Conservation (phyloP, 306 rosid genomes). For the Canavalia ensiformis region DNA sequence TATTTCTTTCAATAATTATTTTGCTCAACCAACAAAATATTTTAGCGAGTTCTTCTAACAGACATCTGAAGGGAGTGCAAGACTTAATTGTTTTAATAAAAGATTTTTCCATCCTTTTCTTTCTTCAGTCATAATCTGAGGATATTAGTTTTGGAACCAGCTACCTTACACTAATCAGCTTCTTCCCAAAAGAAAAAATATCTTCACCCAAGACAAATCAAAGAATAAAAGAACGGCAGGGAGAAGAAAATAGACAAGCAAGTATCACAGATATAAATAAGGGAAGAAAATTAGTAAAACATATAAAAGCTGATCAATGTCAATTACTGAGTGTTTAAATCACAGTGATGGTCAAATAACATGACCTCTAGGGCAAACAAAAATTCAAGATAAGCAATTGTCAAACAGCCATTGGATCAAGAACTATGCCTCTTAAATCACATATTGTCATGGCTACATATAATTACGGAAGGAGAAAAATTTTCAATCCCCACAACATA, state of each 20-base stretch:
- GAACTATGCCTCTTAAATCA: conserved; percentile 1
- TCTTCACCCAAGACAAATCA: neutral
- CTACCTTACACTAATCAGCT: neutral
- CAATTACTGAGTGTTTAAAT: conserved; percentile 12
- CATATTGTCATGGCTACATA: conserved; percentile 2
- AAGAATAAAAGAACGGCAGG: neutral
- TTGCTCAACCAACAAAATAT: conserved; percentile 29
- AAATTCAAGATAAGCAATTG: neutral
- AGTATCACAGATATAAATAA: neutral
- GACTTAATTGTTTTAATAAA: neutral
- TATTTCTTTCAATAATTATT: neutral
- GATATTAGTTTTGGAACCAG: neutral
- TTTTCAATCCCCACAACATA: neutral
- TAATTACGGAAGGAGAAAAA: neutral
- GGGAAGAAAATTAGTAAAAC: neutral
- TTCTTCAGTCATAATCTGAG: neutral
- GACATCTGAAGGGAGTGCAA: conserved; percentile 29
- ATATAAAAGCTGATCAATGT: neutral
- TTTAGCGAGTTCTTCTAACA: conserved; percentile 17
- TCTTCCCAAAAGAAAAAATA: neutral
- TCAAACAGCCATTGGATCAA: neutral
- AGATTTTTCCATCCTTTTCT: neutral
- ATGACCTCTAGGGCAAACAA: neutral
- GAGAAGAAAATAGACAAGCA: conserved; percentile 21
- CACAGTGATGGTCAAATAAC: conserved; percentile 11